A percentile compares a stretch with the other conserved stretches of the same genome.
phyloP scores from a whole-genome alignment of 192 early-diverging fungal species.

The Phycomyces nitens region DNA sequence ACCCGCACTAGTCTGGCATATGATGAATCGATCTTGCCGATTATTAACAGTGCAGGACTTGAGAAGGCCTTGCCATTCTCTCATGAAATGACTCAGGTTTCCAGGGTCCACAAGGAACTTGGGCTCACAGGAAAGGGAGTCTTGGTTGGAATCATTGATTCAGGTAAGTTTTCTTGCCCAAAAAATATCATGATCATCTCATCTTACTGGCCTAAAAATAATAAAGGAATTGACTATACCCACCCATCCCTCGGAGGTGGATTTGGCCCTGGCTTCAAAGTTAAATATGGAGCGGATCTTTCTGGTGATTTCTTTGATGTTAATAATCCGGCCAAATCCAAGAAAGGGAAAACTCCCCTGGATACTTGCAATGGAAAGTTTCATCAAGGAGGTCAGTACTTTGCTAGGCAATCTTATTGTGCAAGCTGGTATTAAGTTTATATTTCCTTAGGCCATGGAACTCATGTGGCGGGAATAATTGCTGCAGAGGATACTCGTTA shows the following conservation, averaged over 20 bases:
- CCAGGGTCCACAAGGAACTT: conserved; percentile 41
- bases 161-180: conserved; percentile 34
- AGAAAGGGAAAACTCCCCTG: conserved; percentile 40
- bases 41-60: not conserved
- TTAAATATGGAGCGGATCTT: conserved; percentile 62
- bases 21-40: not conserved
- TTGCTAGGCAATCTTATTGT: not conserved
- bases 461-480: conserved; percentile 64
- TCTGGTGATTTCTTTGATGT: conserved; percentile 52
- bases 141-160: conserved; percentile 66
- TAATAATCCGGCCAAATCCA: conserved; percentile 6
- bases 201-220: not conserved
- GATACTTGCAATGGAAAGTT: conserved; percentile 41
- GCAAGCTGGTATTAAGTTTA: no score
- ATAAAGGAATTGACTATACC: conserved; percentile 50
- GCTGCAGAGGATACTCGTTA: conserved; percentile 41
- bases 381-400: not conserved
- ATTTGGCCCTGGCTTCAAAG: conserved; percentile 55
- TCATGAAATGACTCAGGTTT: conserved; percentile 52
- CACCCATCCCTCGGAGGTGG: conserved; percentile 66
- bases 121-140: conserved; percentile 59
- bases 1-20: not conserved
- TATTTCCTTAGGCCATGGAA: conserved; percentile 67
- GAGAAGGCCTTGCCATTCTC: conserved; percentile 19
- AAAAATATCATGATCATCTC: not conserved